Base-by-base conservation (phyloP, 768 basidiomycete genomes). In the Candolleomyces eurysporus region DNA sequence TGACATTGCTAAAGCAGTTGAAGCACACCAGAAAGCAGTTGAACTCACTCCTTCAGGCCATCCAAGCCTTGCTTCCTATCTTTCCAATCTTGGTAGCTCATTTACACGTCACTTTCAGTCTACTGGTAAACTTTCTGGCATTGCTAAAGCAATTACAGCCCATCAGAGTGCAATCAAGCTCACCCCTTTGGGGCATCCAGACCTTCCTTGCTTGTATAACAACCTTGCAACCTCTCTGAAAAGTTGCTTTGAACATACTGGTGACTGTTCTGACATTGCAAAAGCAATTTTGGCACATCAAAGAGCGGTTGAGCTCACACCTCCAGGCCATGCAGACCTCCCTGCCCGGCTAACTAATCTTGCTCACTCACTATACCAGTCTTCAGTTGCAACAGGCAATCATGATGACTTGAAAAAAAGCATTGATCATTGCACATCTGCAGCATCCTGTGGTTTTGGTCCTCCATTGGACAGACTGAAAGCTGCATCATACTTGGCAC, bases 231-330 rank as follows among this genome's bases (percentile, higher is more conserved):
- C 42, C 42, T 43, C 42, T 26, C 26, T 26, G 2, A 26, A 26
- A 26, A 26, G 26, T 26, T 4, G 66, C 39, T 68, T 68, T 46
- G 48, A 58, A 36, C 48, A 42, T 22, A 54, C 53, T 14, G 13
- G 31, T 17, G 21, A 54, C 4, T 9, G 22, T 31, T 26, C 53
- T 14, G 53, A 54, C 31, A 26, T 54, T 30, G 53, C 19, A 14
- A 9, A 26, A 14, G 53, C 53, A 9, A 54, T 54, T 39, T 16
- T 9, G 17, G n/a, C 7, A 16, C 7, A 26, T 16, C 30, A 36
- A 2, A 31, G 21, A 31, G 58, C 58, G 1, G 48, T 59, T 8
- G 55, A 55, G 14, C 48, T 59, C 26, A 59, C 58, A 31, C 26
- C 22, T 10, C 4, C n/a, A 17, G 48, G 30, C 2, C 14, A 59